phyloP scores from a whole-genome alignment of 2,329 filamentous ascomycete species.

The Sarocladium brachiariae region DNA sequence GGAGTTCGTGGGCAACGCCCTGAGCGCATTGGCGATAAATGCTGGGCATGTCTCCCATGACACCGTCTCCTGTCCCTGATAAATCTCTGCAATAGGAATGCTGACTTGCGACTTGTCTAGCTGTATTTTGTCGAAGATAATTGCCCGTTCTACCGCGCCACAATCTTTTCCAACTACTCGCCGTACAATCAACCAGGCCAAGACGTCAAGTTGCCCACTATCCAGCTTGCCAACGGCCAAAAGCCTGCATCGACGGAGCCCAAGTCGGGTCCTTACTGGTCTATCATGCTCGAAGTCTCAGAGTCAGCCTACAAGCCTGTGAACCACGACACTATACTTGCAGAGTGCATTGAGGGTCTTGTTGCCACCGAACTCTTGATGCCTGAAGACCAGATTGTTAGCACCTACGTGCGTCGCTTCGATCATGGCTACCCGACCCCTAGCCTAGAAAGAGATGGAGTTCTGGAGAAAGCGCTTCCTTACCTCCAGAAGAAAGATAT shows the following conservation, averaged over 20 bases:
- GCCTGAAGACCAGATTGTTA: constrained; percentile 80
- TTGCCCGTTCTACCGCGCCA: constrained; percentile 93
- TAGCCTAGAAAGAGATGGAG: constrained; percentile 79
- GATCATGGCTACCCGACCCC: constrained; percentile 92
- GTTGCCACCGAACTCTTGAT: constrained; percentile 89
- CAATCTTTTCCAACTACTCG: constrained; percentile 97
- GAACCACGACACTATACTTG: constrained; percentile 67
- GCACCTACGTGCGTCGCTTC: constrained; percentile 88
- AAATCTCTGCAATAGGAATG: too few species aligned
- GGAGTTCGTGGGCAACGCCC: constrained; percentile 87
- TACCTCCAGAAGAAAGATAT: constrained; percentile 79
- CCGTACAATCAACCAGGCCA: constrained; percentile 82
- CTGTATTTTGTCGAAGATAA: constrained; percentile 93
- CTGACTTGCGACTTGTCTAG: constrained; percentile 26
- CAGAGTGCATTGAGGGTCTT: constrained; percentile 80
- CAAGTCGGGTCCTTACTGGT: constrained; percentile 87
- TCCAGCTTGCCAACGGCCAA: constrained; percentile 70
- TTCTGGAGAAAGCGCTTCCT: constrained; percentile 76
- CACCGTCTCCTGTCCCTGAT: neutral
- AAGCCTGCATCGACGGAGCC: constrained; percentile 60
- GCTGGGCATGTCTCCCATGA: constrained; percentile 62
- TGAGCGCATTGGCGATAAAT: constrained; percentile 97
- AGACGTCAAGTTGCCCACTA: constrained; percentile 69
- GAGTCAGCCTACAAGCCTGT: constrained; percentile 88
- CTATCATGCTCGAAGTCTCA: constrained; percentile 92